Evolutionary conservation across 2,329 filamentous ascomycete genomes (phyloP).

Genomic region (Ophiognomonia clavigignenti-juglandacearum): DNA sequence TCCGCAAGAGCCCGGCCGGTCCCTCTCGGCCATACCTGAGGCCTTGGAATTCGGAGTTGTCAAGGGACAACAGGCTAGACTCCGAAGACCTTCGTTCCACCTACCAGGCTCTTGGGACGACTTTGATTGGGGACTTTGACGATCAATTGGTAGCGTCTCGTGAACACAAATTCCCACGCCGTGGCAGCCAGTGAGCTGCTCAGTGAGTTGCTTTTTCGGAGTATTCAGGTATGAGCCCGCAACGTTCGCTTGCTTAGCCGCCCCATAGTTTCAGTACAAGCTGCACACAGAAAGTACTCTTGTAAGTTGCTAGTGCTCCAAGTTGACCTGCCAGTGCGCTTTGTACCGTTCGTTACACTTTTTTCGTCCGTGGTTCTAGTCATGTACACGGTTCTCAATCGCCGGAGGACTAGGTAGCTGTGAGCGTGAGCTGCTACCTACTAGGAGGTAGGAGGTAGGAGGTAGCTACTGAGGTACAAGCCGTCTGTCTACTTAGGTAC

Average conservation of each 20-base stretch:
- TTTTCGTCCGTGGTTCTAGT: slow-evolving; percentile 5
- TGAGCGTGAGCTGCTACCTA: too few species aligned
- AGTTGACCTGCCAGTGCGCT: neutral
- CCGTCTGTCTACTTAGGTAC: slow-evolving; percentile 14
- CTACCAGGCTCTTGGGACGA: too few species aligned
- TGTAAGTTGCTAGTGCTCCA: neutral
- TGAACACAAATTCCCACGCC: neutral
- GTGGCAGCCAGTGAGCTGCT: too few species aligned
- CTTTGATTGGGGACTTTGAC: neutral
- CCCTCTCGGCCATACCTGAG: slow-evolving; percentile 2
- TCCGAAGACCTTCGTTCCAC: neutral
- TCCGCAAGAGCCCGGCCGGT: slow-evolving; percentile 6
- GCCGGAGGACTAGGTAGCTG: too few species aligned
- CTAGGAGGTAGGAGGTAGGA: too few species aligned
- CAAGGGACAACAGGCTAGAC: slow-evolving; percentile 12
- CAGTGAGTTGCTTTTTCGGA: slow-evolving; percentile 10
- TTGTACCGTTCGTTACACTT: slow-evolving; percentile 5
- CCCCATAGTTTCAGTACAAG: slow-evolving; percentile 14
- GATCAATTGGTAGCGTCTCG: neutral
- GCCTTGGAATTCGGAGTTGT: slow-evolving; percentile 9
- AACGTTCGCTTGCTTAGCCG: slow-evolving; percentile 19
- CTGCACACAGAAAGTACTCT: slow-evolving; percentile 3
- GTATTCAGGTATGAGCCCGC: too few species aligned
- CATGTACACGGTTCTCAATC: slow-evolving; percentile 8
- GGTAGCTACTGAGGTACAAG: slow-evolving; percentile 12